Evolutionary conservation across 192 early-diverging fungal species (phyloP).

Genomic region (Coemansia sp.): DNA sequence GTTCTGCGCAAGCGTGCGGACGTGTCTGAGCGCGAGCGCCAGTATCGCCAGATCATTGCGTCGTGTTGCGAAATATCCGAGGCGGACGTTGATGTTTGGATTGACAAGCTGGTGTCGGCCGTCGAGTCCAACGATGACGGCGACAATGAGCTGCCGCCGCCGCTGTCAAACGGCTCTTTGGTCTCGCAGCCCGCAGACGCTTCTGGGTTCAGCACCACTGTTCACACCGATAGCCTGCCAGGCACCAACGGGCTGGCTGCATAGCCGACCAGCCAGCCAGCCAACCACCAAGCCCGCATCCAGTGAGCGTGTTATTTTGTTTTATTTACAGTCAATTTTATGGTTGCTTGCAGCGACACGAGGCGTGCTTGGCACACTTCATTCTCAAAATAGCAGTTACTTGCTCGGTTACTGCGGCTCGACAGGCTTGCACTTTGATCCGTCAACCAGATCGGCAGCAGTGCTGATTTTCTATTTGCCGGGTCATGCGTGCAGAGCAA

Average conservation of each 20-base stretch:
- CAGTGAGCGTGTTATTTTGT: background rate
- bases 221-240: background rate
- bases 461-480: too few species aligned
- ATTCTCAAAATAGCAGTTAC: constrained; percentile 1
- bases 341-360: too few species aligned
- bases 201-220: background rate
- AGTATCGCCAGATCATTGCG: constrained; percentile 82
- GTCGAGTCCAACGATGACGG: constrained; percentile 58
- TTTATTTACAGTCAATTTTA: background rate
- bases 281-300: background rate
- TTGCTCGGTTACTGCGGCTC: background rate
- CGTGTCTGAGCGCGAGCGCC: constrained; percentile 65
- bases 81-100: constrained; percentile 74
- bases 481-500: background rate
- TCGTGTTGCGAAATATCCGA: constrained; percentile 78
- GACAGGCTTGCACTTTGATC: background rate
- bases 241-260: background rate
- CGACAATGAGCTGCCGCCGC: background rate
- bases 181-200: background rate
- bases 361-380: too few species aligned
- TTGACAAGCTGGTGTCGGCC: constrained; percentile 71
- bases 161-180: background rate
- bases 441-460: background rate
- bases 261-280: background rate
- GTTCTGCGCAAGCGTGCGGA: constrained; percentile 50